These are phyloP conservation scores for Echites panduratus DNA, from an alignment of 257 asterid genomes.

Conservation along the genomic window DNA sequence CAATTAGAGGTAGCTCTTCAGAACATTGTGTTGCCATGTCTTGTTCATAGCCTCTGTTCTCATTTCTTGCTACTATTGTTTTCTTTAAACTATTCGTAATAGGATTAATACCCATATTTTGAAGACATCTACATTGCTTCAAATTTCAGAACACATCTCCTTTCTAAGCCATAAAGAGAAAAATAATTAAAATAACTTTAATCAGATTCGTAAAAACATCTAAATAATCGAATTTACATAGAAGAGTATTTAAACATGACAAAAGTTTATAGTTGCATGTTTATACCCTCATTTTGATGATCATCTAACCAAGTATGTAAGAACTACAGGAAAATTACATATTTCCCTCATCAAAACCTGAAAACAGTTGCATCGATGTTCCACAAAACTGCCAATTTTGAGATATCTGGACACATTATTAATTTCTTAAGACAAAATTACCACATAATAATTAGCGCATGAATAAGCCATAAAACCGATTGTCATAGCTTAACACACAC, in stretches of 20 bases:
- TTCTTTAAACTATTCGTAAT: background rate
- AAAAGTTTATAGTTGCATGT: background rate
- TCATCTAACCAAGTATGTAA: background rate
- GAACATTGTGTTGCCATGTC: background rate
- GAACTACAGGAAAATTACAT: background rate
- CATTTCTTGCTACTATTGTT: too few species aligned
- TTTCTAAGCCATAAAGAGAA: background rate
- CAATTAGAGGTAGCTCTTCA: background rate
- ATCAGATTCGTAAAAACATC: background rate
- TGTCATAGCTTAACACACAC: too few species aligned
- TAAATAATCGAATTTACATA: background rate
- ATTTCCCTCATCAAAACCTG: background rate
- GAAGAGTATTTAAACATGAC: background rate
- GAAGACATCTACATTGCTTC: background rate
- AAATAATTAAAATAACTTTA: background rate
- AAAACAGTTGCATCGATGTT: background rate
- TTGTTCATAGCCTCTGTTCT: too few species aligned
- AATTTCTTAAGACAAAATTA: background rate
- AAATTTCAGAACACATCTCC: background rate
- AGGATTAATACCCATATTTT: background rate
- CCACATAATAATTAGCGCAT: background rate
- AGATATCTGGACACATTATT: background rate
- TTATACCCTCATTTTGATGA: background rate
- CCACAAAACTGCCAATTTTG: background rate
- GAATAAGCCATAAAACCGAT: background rate